Percentiles rank a stretch among this genome's conserved stretches.
phyloP scores from a whole-genome alignment of 139 green algal genomes.

The Closterium sp. region DNA sequence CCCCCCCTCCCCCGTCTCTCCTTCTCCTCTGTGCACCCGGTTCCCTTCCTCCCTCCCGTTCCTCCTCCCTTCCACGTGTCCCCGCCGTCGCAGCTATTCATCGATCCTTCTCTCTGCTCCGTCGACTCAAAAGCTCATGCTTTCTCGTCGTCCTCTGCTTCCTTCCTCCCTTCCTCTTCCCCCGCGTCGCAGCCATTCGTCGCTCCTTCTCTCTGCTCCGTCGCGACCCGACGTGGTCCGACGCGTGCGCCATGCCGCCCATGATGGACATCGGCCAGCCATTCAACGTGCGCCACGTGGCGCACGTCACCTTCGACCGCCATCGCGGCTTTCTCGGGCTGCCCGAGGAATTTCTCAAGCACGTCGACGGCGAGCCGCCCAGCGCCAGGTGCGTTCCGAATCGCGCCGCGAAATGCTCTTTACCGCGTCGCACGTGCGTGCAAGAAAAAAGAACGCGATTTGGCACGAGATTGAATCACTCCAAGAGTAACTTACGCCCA shows the following conservation, averaged over 20 bases:
- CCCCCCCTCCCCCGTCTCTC: background rate
- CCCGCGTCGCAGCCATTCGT: background rate
- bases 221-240: background rate
- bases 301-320: constrained; percentile 14
- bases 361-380: background rate
- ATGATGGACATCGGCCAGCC: background rate
- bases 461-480: no score
- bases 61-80: no score
- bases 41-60: background rate
- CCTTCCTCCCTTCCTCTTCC: no score
- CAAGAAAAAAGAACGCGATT: no score
- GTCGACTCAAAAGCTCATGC: no score
- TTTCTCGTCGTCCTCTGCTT: no score
- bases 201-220: background rate
- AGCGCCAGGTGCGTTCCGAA: constrained; percentile 6
- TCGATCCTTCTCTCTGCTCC: background rate
- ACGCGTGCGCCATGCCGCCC: background rate
- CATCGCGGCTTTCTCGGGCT: constrained; percentile 5
- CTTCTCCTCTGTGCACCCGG: background rate
- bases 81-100: background rate
- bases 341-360: background rate
- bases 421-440: no score
- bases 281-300: constrained; percentile 12
- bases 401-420: no score
- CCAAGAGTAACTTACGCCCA: no score